Percentiles rank a stretch among this genome's conserved stretches.
Evolutionary conservation across 805 yeast genomes (phyloP).

Genomic region (Torulaspora delbrueckii): DNA sequence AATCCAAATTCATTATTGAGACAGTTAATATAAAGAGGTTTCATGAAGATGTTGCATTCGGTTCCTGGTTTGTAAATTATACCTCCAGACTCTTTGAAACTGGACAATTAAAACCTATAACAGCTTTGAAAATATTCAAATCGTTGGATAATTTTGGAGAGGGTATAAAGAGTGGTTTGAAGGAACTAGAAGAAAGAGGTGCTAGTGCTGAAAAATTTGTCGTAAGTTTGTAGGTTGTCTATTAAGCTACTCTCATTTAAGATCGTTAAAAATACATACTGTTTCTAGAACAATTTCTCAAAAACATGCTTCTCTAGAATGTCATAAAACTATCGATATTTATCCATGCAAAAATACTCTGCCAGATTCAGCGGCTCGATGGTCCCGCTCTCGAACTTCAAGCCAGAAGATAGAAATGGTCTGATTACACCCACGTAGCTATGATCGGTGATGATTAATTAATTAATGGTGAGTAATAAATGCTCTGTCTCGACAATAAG

Average conservation of each 20-base stretch:
- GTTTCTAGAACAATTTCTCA: neutral
- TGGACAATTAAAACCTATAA: slow-evolving; percentile 34
- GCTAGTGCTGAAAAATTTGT: slow-evolving; percentile 43
- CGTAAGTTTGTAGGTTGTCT: slow-evolving; percentile 14
- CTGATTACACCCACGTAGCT: no score
- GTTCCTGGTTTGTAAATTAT: slow-evolving; percentile 33
- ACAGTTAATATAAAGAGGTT: slow-evolving; percentile 40
- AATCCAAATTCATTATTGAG: slow-evolving; percentile 28
- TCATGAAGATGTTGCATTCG: slow-evolving; percentile 41
- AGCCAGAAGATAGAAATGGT: no score
- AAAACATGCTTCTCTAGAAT: neutral
- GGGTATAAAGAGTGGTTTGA: slow-evolving; percentile 36
- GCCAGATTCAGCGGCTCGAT: no score
- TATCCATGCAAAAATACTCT: no score
- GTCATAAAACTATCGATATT: no score
- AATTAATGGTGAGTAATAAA: neutral
- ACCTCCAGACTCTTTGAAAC: slow-evolving; percentile 34
- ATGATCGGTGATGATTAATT: no score
- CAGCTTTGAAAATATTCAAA: slow-evolving; percentile 34
- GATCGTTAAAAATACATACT: neutral
- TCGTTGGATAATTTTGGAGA: slow-evolving; percentile 31
- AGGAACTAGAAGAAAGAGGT: slow-evolving; percentile 39
- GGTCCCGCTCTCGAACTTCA: no score
- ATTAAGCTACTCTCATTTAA: neutral
- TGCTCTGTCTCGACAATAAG: neutral